Evolutionary conservation across 805 yeast genomes (phyloP).

Genomic region (Scheffersomyces spartinae): DNA sequence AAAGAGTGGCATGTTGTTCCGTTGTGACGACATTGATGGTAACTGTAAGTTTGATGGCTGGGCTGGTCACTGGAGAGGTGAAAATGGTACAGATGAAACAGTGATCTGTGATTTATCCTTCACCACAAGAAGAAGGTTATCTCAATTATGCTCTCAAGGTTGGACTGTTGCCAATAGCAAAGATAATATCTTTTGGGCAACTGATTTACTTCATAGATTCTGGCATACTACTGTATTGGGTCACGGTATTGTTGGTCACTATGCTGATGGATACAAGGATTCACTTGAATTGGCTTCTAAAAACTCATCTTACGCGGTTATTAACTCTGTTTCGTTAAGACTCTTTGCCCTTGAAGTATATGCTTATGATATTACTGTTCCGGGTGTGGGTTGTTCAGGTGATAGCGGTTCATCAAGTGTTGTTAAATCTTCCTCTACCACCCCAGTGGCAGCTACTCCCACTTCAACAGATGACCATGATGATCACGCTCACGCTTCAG

Average conservation of each 20-base stretch:
- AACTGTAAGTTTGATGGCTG: slow-evolving; percentile 20
- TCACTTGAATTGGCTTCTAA: slow-evolving; percentile 19
- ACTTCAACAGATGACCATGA: slow-evolving; percentile 1
- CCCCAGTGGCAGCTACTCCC: slow-evolving; percentile 1
- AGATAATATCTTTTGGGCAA: slow-evolving; percentile 16
- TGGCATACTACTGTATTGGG: slow-evolving; percentile 22
- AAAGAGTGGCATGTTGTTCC: slow-evolving; percentile 18
- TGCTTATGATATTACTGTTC: slow-evolving; percentile 10
- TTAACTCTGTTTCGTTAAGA: slow-evolving; percentile 15
- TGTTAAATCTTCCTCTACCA: background rate
- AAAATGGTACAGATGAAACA: slow-evolving; percentile 21
- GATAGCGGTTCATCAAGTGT: background rate
- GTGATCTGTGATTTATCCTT: slow-evolving; percentile 29
- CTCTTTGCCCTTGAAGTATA: slow-evolving; percentile 9
- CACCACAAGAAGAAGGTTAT: slow-evolving; percentile 15
- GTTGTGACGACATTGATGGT: slow-evolving; percentile 31
- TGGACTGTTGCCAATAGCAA: slow-evolving; percentile 14
- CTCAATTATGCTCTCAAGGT: slow-evolving; percentile 24
- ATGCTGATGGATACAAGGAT: slow-evolving; percentile 21
- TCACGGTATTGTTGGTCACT: slow-evolving; percentile 21
- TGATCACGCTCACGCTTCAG: slow-evolving; percentile 10
- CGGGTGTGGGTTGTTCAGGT: slow-evolving; percentile 11
- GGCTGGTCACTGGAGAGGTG: slow-evolving; percentile 30
- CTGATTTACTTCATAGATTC: slow-evolving; percentile 27
- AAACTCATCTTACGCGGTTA: slow-evolving; percentile 20